These are phyloP conservation scores for Pythium brachiatum DNA, from an alignment of 352 stramenopile species.

Conservation along the genomic window DNA sequence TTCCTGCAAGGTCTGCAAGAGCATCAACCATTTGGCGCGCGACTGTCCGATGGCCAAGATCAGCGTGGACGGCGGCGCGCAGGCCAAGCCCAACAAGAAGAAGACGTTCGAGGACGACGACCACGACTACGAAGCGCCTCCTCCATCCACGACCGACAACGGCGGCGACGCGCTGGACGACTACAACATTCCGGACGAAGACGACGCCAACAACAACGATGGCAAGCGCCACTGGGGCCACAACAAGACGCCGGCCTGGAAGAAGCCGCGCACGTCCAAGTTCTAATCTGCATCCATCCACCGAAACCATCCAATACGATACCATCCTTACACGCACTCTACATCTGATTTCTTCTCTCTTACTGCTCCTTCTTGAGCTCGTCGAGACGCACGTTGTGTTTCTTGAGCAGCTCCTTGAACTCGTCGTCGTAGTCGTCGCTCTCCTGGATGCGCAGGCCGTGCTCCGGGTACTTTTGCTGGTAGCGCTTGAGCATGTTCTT, in stretches of 20 bases:
- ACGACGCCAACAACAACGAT: slow-evolving; percentile 30
- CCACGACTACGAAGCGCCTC: slow-evolving; percentile 21
- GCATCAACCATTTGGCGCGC: slow-evolving; percentile 75
- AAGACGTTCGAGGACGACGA: slow-evolving; percentile 71
- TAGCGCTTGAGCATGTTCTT: slow-evolving; percentile 66
- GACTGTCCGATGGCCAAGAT: slow-evolving; percentile 80
- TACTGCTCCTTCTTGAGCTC: slow-evolving; percentile 47
- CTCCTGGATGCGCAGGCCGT: slow-evolving; percentile 43
- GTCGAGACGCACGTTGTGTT: slow-evolving; percentile 70
- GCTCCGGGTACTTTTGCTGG: slow-evolving; percentile 74
- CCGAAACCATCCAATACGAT: not conserved
- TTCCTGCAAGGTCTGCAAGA: slow-evolving; percentile 88
- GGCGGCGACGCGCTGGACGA: slow-evolving; percentile 57
- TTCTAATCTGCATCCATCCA: slow-evolving; percentile 11
- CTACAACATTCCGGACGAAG: slow-evolving; percentile 35
- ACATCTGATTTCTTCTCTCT: slow-evolving; percentile 26
- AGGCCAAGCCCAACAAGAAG: slow-evolving; percentile 73
- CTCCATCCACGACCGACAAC: slow-evolving; percentile 9
- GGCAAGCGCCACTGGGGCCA: slow-evolving; percentile 30
- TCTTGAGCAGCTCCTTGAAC: slow-evolving; percentile 77
- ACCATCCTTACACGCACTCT: slow-evolving; percentile 5
- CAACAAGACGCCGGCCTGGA: slow-evolving; percentile 14
- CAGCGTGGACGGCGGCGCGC: slow-evolving; percentile 49
- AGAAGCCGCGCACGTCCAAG: slow-evolving; percentile 23
- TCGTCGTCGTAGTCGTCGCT: slow-evolving; percentile 81